Percentiles rank a stretch among this genome's conserved stretches.
phyloP scores from a whole-genome alignment of 306 rosid species.

The Arachis hypogaea region DNA sequence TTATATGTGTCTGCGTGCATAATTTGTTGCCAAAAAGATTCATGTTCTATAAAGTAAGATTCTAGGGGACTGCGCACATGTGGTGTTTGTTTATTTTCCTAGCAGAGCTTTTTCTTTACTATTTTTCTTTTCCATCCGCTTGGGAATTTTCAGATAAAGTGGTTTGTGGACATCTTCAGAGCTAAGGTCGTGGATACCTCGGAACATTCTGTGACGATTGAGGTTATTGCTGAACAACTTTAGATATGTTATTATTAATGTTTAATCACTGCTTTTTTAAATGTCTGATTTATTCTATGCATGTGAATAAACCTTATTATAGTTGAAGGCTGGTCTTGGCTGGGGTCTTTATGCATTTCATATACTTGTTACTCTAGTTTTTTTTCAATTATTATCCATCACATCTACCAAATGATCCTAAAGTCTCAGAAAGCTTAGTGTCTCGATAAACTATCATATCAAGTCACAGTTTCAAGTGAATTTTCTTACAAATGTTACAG shows the following conservation, averaged over 20 bases:
- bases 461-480: constrained; percentile 11
- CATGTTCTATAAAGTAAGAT: not conserved
- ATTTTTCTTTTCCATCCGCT: constrained; percentile 3
- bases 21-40: not conserved
- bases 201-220: constrained; percentile 67
- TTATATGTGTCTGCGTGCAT: not conserved
- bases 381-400: not conserved
- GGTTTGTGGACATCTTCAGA: constrained; percentile 81
- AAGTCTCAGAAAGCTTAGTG: not conserved
- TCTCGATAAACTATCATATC: constrained; percentile 6
- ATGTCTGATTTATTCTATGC: not conserved
- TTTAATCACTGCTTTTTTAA: not conserved
- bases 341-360: not conserved
- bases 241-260: constrained; percentile 3
- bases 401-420: not conserved
- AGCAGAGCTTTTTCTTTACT: constrained; percentile 26
- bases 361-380: constrained; percentile 14
- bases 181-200: constrained; percentile 81
- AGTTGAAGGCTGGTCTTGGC: constrained; percentile 4
- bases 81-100: constrained; percentile 5
- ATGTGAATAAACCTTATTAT: constrained; percentile 10
- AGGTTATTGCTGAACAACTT: constrained; percentile 51
- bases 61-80: not conserved
- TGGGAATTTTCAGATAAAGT: constrained; percentile 56
- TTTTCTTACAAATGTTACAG: constrained; percentile 47